Evolutionary conservation across 352 stramenopile genomes (phyloP).

Genomic region (Phytopythium ostracodes): DNA sequence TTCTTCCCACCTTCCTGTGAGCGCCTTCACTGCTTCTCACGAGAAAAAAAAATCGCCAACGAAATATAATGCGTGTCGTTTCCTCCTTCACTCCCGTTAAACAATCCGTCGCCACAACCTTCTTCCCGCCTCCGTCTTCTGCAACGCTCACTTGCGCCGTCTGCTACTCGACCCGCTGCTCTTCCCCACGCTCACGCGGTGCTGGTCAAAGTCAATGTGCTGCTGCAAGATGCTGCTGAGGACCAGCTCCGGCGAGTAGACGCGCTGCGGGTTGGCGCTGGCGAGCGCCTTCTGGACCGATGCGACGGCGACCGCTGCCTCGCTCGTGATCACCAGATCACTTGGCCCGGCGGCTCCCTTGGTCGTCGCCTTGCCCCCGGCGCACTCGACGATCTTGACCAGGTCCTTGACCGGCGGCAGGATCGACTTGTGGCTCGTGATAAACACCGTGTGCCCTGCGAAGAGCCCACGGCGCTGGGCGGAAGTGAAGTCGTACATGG

Average conservation of each 20-base stretch:
- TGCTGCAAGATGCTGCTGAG: conserved; percentile 43
- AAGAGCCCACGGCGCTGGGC: conserved; percentile 24
- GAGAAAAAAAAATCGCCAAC: too few relatives aligned
- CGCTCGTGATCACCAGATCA: conserved; percentile 33
- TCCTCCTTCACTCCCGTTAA: too few relatives aligned
- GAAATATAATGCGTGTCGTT: too few relatives aligned
- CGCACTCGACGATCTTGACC: conserved; percentile 36
- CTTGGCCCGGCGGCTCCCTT: conserved; percentile 9
- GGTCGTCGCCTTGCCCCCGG: conserved; percentile 19
- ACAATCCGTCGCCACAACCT: neutral
- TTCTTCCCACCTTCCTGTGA: neutral
- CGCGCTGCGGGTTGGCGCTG: conserved; percentile 12
- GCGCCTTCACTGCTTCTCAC: neutral
- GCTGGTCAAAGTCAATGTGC: conserved; percentile 25
- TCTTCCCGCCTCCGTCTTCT: neutral
- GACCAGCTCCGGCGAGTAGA: conserved; percentile 39
- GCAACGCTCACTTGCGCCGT: conserved; percentile 17
- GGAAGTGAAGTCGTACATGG: conserved; percentile 36
- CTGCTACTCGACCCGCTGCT: too few relatives aligned
- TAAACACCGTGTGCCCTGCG: conserved; percentile 27
- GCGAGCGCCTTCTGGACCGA: conserved; percentile 28
- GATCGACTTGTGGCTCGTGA: conserved; percentile 46
- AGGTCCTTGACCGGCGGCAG: conserved; percentile 31
- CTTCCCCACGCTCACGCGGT: conserved; percentile 16
- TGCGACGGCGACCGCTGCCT: conserved; percentile 24